Conservation (phyloP, 495 filamentous ascomycete species). For the Bacidia gigantensis region DNA sequence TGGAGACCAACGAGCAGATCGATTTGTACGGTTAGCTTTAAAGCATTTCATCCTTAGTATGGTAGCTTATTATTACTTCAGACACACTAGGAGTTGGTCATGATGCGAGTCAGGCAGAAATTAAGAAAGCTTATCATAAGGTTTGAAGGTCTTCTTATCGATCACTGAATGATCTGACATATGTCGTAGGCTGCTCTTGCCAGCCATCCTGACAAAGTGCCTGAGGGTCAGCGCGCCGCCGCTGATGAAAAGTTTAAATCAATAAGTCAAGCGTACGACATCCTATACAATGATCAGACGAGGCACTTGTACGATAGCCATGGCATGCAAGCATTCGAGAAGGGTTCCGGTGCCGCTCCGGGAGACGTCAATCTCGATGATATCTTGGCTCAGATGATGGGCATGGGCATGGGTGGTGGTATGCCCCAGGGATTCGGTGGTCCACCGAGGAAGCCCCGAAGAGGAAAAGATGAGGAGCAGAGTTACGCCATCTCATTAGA, state of each 20-base stretch:
- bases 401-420: conserved; percentile 36
- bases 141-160: conserved; percentile 28
- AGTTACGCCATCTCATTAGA: conserved; percentile 81
- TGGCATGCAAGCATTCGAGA: conserved; percentile 89
- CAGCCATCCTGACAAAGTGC: conserved; percentile 91
- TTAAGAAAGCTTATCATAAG: conserved; percentile 97
- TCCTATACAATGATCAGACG: conserved; percentile 91
- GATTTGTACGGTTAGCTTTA: conserved; percentile 53
- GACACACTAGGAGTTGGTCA: conserved; percentile 66
- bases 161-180: neutral
- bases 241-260: conserved; percentile 86
- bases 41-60: conserved; percentile 1
- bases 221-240: conserved; percentile 66
- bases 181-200: conserved; percentile 59
- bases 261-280: conserved; percentile 89
- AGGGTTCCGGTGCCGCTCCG: conserved; percentile 49
- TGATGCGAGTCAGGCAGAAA: conserved; percentile 61
- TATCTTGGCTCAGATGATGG: conserved; percentile 85
- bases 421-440: conserved; percentile 30
- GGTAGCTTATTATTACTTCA: conserved; percentile 20
- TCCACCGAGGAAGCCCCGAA: conserved; percentile 44
- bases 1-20: conserved; percentile 29
- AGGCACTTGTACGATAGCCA: conserved; percentile 82
- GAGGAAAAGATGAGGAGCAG: conserved; percentile 74
- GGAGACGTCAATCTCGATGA: conserved; percentile 77